Evolutionary conservation across 108 stramenopile genomes (phyloP), one percentile per base, ranked within the genome.

Genomic region (Skeletonema costatum): DNA sequence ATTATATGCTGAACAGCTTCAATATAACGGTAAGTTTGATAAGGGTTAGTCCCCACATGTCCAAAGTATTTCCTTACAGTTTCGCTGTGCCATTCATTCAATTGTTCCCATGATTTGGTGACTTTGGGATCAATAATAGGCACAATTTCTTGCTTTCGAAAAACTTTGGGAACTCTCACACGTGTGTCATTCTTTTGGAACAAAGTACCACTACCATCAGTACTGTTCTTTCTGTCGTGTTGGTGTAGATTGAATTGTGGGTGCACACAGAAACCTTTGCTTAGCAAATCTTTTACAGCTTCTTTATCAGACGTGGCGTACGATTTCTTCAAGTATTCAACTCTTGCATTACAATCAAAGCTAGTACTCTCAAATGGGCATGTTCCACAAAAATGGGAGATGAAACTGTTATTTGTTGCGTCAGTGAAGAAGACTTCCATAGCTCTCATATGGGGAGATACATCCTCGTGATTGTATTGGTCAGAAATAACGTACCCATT

Each of bases 11-110:
- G 69, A 31, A 70, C 19, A 12, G 69, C 69, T 36, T 70, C 69
- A 59, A 58, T 58, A 19, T 70, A 70, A n/a, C 69, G 19, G 53
- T 70, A 70, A 32, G 53, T 70, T 70, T 70, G 69, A 33, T 19
- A 70, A 8, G 69, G 53, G 32, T 70, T 70, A n/a, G 69, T 70
- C n/a, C 69, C 69, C 1, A 70, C 69, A 35, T 70, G 69, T 36
- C 69, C 69, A 58, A 70, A 31, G 33, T 58, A 70, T n/a, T 35
- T 32, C 38, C 16, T 70, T 32, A 56, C 69, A 56, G 69, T 70
- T 41, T 66, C 44, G 5, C 33, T 32, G 32, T 70, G 69, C 69
- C 69, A 70, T 58, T 16, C 53, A 36, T 58, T 32, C 53, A 70
- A 58, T 58, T 19, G 56, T 32, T 29, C n/a, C 69, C 69, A 70